These are phyloP conservation scores for Spathaspora arborariae DNA, from an alignment of 805 yeast genomes.

Conservation along the genomic window DNA sequence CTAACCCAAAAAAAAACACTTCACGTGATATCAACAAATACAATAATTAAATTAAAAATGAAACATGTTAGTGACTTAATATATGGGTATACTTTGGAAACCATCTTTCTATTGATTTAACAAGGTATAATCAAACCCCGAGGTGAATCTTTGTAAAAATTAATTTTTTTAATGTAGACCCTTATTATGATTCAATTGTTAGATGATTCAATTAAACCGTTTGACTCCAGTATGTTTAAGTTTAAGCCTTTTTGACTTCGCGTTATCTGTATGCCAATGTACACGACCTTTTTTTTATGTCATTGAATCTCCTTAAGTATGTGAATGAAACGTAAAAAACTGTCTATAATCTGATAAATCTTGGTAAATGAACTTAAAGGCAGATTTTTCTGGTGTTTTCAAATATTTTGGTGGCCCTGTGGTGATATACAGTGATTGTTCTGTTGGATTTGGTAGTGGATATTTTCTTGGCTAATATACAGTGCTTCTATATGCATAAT, in stretches of 20 bases:
- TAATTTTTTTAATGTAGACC: not conserved
- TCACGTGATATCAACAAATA: slow-evolving; percentile 2
- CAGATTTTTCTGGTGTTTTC: too few relatives aligned
- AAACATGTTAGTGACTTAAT: not conserved
- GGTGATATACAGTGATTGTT: too few relatives aligned
- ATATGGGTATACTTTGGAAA: not conserved
- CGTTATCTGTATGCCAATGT: not conserved
- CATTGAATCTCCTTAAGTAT: too few relatives aligned
- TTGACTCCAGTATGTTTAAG: not conserved
- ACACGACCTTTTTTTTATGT: not conserved
- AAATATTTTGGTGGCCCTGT: too few relatives aligned
- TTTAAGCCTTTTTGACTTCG: not conserved
- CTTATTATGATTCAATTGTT: not conserved
- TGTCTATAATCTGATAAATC: too few relatives aligned
- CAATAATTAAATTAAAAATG: not conserved
- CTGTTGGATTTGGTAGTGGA: too few relatives aligned
- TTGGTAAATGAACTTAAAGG: too few relatives aligned
- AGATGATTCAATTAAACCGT: not conserved
- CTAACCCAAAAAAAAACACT: not conserved
- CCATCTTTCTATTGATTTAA: not conserved
- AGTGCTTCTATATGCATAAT: too few relatives aligned
- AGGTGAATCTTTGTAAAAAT: not conserved
- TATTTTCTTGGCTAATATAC: too few relatives aligned
- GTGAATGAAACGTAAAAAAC: too few relatives aligned
- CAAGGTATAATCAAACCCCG: not conserved